Evolutionary conservation across 129 eudicot species (phyloP), one percentile per base, ranked within the genome.

Genomic region (Scalesia atractyloides): DNA sequence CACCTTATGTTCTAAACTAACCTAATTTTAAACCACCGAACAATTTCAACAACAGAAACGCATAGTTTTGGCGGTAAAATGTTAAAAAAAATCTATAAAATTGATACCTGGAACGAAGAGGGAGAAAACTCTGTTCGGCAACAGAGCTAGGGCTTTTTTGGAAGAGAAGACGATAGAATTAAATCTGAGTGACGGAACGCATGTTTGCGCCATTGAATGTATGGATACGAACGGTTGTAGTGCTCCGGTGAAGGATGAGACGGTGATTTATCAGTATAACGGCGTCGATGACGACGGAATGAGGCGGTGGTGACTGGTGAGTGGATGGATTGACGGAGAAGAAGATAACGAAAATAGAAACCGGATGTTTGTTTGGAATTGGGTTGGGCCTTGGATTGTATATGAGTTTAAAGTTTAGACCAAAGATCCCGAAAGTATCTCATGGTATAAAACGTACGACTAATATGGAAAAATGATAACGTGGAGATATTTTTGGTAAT

Each of bases 171-270:
- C 53, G 65, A 80, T 59, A 68, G 88, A 60, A 66, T 83, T 80
- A 34, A 88, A 68, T 69, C 83, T 79, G 77, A 84, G 83, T 34
- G 83, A 73, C 4, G 93, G 83, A 68, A 86, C 41, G 58, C 79
- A 84, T 2, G 91, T 78, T 64, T 86, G 86, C 17, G 89, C 92
- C 96, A 89, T 89, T 73, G 73, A n/a, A 19, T 1, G 26, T 68
- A 49, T 2, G 59, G 13, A 33, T 46, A 48, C 24, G 50, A 11
- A 43, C 51, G 54, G 50, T 44, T 34, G 70, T 30, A 14, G 48
- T 57, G 69, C 41, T 60, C 26, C 54, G 15, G 79, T 67, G 73
- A 57, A 0, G 73, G 70, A 64, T 41, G 3, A 14, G 51, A 75
- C 17, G 74, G 57, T 54, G 43, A 75, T 64, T 76, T 75, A 69